Percentiles rank a stretch among this genome's conserved stretches.
Evolutionary conservation across 2,329 filamentous ascomycete species (phyloP).

Genomic region (Nothophoma quercina): DNA sequence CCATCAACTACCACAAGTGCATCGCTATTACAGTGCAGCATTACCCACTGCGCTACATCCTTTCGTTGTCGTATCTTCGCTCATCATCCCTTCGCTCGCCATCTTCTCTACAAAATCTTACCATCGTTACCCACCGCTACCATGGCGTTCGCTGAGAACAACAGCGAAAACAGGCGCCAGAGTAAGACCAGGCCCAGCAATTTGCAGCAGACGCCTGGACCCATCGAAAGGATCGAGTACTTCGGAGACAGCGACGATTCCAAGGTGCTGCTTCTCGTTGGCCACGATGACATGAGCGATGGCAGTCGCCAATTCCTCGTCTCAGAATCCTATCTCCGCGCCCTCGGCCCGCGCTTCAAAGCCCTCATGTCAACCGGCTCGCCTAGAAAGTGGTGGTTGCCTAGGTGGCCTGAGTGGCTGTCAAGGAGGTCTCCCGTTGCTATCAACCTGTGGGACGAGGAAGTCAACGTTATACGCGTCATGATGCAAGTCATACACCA

Average conservation of each 20-base stretch:
- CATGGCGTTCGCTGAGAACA: not conserved
- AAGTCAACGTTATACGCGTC: conserved; percentile 39
- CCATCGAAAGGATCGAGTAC: conserved; percentile 3
- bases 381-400: too few relatives aligned
- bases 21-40: not conserved
- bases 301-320: conserved; percentile 15
- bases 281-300: conserved; percentile 3
- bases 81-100: too few relatives aligned
- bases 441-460: conserved; percentile 40
- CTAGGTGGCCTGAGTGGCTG: not conserved
- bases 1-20: not conserved
- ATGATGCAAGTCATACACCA: conserved; percentile 45
- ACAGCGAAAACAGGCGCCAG: too few relatives aligned
- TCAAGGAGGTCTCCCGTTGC: conserved; percentile 9
- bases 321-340: conserved; percentile 14
- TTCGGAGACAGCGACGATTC: not conserved
- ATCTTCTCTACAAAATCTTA: not conserved
- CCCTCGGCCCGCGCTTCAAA: conserved; percentile 15
- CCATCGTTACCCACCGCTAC: conserved; percentile 4
- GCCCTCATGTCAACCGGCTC: too few relatives aligned
- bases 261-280: conserved; percentile 11
- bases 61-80: too few relatives aligned
- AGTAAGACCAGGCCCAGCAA: not conserved
- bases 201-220: not conserved
- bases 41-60: not conserved